Percentiles rank a stretch among this genome's conserved stretches.
phyloP scores from a whole-genome alignment of 129 eudicot genomes.

The Lactuca sativa region DNA sequence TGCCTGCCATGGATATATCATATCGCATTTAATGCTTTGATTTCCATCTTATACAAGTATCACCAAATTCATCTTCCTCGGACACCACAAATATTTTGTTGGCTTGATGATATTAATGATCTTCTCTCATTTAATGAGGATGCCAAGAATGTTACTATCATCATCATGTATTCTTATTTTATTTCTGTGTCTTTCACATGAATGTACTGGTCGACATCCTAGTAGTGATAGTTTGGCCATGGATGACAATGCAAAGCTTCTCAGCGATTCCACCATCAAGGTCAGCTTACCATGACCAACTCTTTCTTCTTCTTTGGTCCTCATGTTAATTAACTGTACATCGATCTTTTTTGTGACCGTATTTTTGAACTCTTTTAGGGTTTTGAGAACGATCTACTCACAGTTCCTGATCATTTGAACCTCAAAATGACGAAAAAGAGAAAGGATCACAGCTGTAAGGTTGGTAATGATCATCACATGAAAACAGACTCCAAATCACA shows the following conservation, averaged over 20 bases:
- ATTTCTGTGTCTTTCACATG: constrained; percentile 39
- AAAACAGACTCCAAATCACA: constrained; percentile 10
- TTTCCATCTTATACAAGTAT: constrained; percentile 27
- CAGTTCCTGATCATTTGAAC: constrained; percentile 23
- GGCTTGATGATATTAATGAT: constrained; percentile 21
- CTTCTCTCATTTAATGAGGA: constrained; percentile 21
- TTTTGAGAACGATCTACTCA: constrained; percentile 9
- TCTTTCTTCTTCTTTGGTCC: constrained; percentile 9
- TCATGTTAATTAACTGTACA: not conserved
- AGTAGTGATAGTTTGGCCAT: constrained; percentile 19
- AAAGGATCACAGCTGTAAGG: constrained; percentile 3
- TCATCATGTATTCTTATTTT: constrained; percentile 38
- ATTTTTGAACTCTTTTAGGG: constrained; percentile 22
- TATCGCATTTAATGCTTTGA: constrained; percentile 51
- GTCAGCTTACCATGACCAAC: constrained; percentile 16
- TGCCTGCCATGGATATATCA: not conserved
- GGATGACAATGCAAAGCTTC: constrained; percentile 26
- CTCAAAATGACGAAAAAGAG: not conserved
- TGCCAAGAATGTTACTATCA: constrained; percentile 43
- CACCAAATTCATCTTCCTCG: constrained; percentile 26
- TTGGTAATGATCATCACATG: constrained; percentile 17
- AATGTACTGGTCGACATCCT: constrained; percentile 44
- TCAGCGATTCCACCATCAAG: constrained; percentile 33
- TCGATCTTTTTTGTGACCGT: not conserved
- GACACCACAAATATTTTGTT: constrained; percentile 6